Base-by-base conservation (phyloP, 1,139 yeast species). In the Eremothecium coryli region DNA sequence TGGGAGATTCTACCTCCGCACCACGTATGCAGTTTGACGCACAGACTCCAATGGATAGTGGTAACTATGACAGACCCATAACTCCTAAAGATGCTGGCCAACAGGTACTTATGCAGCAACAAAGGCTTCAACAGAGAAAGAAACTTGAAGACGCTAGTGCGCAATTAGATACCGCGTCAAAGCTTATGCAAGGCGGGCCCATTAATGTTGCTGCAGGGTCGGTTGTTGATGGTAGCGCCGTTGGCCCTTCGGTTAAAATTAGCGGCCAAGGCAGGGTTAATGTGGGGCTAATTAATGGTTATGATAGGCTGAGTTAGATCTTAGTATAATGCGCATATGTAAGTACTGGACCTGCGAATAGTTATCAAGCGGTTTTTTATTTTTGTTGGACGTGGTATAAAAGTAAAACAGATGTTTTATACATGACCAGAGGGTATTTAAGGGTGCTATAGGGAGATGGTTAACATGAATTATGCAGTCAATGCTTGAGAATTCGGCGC, bases 91-190 rank as follows among this genome's bases (percentile, higher is more conserved):
- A 52, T 18, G 61, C 56, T 32, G 60, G 57, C 32, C 69, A 59
- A 42, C 64, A 53, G 34, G 62, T 52, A 38, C 42, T 46, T 44
- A 56, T 52, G 39, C 65, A 56, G 38, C 65, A 59, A 33, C 40
- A 37, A 14, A 29, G 24, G 12, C 23, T 35, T 4, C 61, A 49
- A 35, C 58, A 52, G 34, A 30, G 32, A 13, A 56, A 49, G 31
- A 41, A 49, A 24, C 48, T 50, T 29, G 54, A 52, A 34, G 50
- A 50, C n/a, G 55, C 57, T 7, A 52, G 54, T 22, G 50, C 43
- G 18, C 56, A 50, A 31, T 33, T 49, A 13, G 51, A 55, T 4
- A 51, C 49, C 31, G 49, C 50, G 4, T 46, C 52, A 10, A 52
- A 49, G 35, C 36, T 46, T 9, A 50, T 47, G 50, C 54, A 50